phyloP scores from a whole-genome alignment of 805 yeast genomes.

The Yamadazyma nakazawae region DNA sequence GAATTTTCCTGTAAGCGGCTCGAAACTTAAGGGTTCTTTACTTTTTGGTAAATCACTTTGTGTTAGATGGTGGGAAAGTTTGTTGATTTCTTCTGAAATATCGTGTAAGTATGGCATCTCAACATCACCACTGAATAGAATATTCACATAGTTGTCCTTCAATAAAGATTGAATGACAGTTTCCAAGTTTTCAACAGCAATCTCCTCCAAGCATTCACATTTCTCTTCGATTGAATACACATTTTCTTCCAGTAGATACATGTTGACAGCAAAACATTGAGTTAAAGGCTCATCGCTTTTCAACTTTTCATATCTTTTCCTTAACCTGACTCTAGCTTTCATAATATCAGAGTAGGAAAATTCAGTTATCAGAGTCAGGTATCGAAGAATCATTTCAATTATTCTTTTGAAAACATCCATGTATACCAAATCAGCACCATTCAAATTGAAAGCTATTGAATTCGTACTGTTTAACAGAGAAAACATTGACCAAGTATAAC shows the following conservation, averaged over 20 bases:
- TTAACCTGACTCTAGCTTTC: conserved; percentile 45
- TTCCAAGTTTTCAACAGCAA: conserved; percentile 29
- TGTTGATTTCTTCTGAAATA: conserved; percentile 3
- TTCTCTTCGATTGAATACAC: conserved; percentile 56
- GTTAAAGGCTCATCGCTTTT: conserved; percentile 43
- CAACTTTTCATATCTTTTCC: conserved; percentile 46
- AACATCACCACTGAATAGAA: conserved; percentile 11
- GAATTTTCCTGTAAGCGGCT: background rate
- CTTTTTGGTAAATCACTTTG: background rate
- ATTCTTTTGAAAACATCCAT: conserved; percentile 31
- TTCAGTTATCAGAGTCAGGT: conserved; percentile 11
- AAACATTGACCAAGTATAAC: conserved; percentile 54
- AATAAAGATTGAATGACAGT: conserved; percentile 2
- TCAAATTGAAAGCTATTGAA: conserved; percentile 48
- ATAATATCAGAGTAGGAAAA: conserved; percentile 34
- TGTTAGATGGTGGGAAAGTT: conserved; percentile 5
- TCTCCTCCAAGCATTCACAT: conserved; percentile 51
- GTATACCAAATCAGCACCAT: conserved; percentile 50
- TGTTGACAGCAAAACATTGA: conserved; percentile 47
- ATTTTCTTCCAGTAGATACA: conserved; percentile 53
- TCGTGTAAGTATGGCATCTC: background rate
- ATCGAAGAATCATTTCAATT: conserved; percentile 24
- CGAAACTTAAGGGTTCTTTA: background rate
- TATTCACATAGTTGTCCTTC: conserved; percentile 2
- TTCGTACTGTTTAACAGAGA: conserved; percentile 55